Conservation (phyloP, 2,329 filamentous ascomycete genomes). For the Fusarium dimerum region DNA sequence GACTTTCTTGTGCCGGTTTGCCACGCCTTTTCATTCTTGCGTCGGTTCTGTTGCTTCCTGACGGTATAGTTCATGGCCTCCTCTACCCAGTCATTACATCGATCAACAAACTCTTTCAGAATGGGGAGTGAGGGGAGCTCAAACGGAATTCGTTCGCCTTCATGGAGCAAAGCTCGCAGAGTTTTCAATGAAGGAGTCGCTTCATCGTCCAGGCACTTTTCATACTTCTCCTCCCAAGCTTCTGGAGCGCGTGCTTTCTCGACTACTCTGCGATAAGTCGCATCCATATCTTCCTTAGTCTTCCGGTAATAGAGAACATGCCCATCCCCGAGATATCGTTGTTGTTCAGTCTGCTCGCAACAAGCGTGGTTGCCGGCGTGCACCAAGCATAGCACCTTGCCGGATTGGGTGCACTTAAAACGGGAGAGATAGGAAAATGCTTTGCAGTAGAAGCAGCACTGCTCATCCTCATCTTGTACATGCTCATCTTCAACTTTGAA, state of each 20-base stretch:
- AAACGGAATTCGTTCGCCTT: slow-evolving; percentile 96
- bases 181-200: slow-evolving; percentile 82
- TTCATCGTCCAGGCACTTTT: slow-evolving; percentile 80
- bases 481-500: slow-evolving; percentile 71
- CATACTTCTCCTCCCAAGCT: slow-evolving; percentile 86
- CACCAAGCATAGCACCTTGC: slow-evolving; percentile 78
- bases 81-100: slow-evolving; percentile 97
- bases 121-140: slow-evolving; percentile 79
- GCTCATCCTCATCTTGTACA: slow-evolving; percentile 87
- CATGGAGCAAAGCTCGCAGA: slow-evolving; percentile 79
- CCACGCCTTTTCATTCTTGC: slow-evolving; percentile 90
- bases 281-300: slow-evolving; percentile 67
- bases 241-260: slow-evolving; percentile 88
- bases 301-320: slow-evolving; percentile 80
- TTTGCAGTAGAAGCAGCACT: slow-evolving; percentile 93
- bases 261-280: slow-evolving; percentile 71
- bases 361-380: slow-evolving; percentile 82
- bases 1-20: slow-evolving; percentile 73
- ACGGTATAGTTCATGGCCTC: slow-evolving; percentile 96
- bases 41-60: slow-evolving; percentile 94
- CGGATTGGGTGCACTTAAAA: slow-evolving; percentile 80
- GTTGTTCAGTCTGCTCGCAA: slow-evolving; percentile 67
- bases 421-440: slow-evolving; percentile 88
- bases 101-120: slow-evolving; percentile 86
- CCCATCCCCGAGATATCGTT: slow-evolving; percentile 67